Base-by-base conservation (phyloP, 495 filamentous ascomycete species). In the Aspergillus mulundensis region DNA sequence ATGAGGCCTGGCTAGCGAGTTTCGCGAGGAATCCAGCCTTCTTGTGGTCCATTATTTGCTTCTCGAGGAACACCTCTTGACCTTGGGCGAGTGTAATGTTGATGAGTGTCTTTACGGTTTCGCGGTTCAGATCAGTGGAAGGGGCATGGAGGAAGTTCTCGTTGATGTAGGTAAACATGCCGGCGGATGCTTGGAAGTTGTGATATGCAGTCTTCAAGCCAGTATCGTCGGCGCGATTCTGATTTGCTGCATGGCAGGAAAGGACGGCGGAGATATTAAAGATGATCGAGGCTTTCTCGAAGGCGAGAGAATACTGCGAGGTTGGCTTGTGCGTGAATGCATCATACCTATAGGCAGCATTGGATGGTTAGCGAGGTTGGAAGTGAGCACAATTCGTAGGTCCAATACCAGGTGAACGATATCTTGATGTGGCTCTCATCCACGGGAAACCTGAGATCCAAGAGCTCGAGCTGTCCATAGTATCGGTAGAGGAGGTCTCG, bases 161-260 rank as follows among this genome's bases (percentile, higher is more conserved):
- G 70, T 97, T 98, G 76, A 98, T 97, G 64, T 98, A 98, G 18
- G 91, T 97, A 71, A 97, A 98, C 94, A 98, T 98, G 70, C 94
- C 94, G 11, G 94, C 94, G 21, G 92, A 88, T 32, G 94, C 94
- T 69, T 98, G 94, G 77, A 97, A 97, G 19, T 94, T 97, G 71
- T 98, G 93, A 66, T 96, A 98, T 3, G 94, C 89, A 15, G 90
- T 94, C 73, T 97, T 98, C 59, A 97, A 82, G 23, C 95, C 93
- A 18, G 87, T 77, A 57, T 97, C 95, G 64, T 97, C 91, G 56
- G 86, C 88, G 19, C 95, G 87, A 56, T 91, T 89, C 69, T 97
- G 94, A 68, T 91, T 80, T 53, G 94, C 94, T 45, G 92, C 94
- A 77, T 98, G 91, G 64, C 93, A 96, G 18, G 92, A 97, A 16